phyloP scores from a whole-genome alignment of 2,329 filamentous ascomycete genomes.

The Drechslerella stenobrocha region DNA sequence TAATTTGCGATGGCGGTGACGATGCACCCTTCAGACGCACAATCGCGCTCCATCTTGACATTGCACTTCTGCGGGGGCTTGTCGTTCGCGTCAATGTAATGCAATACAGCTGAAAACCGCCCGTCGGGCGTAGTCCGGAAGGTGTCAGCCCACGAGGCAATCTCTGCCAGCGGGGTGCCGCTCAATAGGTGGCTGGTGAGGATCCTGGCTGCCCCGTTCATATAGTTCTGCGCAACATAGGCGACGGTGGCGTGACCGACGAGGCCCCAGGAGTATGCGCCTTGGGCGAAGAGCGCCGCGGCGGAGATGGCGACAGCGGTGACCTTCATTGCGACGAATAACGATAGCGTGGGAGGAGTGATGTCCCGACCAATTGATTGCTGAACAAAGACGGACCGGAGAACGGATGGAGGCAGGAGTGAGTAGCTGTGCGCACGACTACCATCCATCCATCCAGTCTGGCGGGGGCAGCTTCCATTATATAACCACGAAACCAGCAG shows the following conservation, averaged over 20 bases:
- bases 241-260: constrained; percentile 49
- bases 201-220: constrained; percentile 48
- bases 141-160: constrained; percentile 66
- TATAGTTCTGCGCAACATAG: constrained; percentile 49
- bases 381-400: constrained; percentile 1
- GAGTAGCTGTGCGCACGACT: not conserved
- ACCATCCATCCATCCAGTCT: not conserved
- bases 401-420: not conserved
- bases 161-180: constrained; percentile 62
- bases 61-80: constrained; percentile 62
- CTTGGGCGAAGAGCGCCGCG: constrained; percentile 30
- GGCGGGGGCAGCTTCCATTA: constrained; percentile 7
- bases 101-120: constrained; percentile 65
- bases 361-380: not conserved
- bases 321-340: constrained; percentile 48
- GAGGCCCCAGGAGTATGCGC: constrained; percentile 44
- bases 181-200: constrained; percentile 62
- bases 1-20: constrained; percentile 65
- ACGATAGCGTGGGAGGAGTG: not conserved
- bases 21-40: constrained; percentile 65
- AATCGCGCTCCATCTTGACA: constrained; percentile 65
- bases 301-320: constrained; percentile 24
- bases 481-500: constrained; percentile 15
- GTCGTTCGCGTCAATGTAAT: constrained; percentile 71
- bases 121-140: constrained; percentile 68